Conservation (phyloP, 2,329 filamentous ascomycete genomes). For the Phialophora tarda region DNA sequence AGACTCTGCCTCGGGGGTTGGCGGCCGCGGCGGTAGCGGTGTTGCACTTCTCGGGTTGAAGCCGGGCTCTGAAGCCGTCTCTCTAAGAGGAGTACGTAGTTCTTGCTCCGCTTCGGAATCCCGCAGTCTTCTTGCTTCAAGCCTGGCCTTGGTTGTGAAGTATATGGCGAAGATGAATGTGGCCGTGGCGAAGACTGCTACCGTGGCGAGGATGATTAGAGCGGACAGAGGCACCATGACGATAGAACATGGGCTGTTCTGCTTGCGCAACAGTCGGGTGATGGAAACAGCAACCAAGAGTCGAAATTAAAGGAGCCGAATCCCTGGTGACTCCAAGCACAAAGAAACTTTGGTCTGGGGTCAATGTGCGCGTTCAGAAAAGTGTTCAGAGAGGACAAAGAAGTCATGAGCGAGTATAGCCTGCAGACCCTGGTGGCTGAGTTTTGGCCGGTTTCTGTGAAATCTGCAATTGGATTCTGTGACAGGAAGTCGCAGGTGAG, state of each 20-base stretch:
- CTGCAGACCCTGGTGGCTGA: neutral
- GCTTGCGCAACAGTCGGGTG: neutral
- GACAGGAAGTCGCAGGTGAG: neutral
- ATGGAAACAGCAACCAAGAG: neutral
- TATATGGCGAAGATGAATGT: constrained; percentile 31
- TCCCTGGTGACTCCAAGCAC: neutral
- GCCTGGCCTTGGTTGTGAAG: constrained; percentile 11
- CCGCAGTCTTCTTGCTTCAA: constrained; percentile 11
- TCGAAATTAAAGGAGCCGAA: neutral
- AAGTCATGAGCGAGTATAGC: neutral
- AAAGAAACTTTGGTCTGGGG: neutral
- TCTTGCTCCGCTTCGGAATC: constrained; percentile 2
- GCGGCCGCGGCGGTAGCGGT: constrained; percentile 3
- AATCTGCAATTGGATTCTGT: neutral
- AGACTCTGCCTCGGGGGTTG: constrained; percentile 30
- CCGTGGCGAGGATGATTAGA: constrained; percentile 27
- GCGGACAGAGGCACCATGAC: constrained; percentile 29
- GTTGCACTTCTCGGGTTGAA: neutral
- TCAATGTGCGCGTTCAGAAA: neutral
- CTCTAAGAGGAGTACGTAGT: constrained; percentile 21
- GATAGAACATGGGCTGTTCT: neutral
- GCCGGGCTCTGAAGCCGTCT: constrained; percentile 1
- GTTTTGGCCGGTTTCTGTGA: neutral
- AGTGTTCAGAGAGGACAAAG: neutral
- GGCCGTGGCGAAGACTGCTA: constrained; percentile 15